Percentiles rank a stretch among this genome's conserved stretches.
Conservation (phyloP, 768 basidiomycete species). For the Tylopilus balloui region DNA sequence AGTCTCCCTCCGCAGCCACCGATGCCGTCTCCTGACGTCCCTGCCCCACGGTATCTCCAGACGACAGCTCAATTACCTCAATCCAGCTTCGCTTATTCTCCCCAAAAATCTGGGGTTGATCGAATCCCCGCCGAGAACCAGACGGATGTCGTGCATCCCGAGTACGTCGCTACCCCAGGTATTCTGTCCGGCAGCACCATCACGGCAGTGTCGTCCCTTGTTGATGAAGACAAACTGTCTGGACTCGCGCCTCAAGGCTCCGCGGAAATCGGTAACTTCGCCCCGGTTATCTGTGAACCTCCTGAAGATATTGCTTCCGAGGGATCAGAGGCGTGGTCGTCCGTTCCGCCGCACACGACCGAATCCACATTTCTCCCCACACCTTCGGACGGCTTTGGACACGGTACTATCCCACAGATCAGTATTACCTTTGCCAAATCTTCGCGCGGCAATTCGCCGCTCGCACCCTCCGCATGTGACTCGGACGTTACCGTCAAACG, state of each 20-base stretch:
- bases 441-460: constrained; percentile 28
- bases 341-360: constrained; percentile 11
- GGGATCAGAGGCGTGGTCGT: constrained; percentile 15
- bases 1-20: constrained; percentile 17
- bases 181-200: constrained; percentile 10
- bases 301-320: constrained; percentile 26
- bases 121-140: constrained; percentile 13
- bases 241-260: constrained; percentile 12
- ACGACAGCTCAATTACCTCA: constrained; percentile 30
- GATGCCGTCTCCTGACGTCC: constrained; percentile 12
- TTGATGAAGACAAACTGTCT: constrained; percentile 9
- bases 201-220: constrained; percentile 16
- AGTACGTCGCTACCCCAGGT: constrained; percentile 15
- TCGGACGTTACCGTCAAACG: constrained; percentile 25
- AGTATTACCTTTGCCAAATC: constrained; percentile 29
- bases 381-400: constrained; percentile 8
- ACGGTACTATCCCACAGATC: constrained; percentile 27
- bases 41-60: constrained; percentile 25
- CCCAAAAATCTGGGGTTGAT: constrained; percentile 30
- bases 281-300: constrained; percentile 27
- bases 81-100: constrained; percentile 11
- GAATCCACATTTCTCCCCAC: constrained; percentile 14
- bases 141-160: constrained; percentile 13
- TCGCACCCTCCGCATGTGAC: constrained; percentile 23
- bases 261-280: constrained; percentile 26